These are phyloP conservation scores for Suillus luteus DNA, from an alignment of 768 basidiomycete genomes.

Conservation along the genomic window DNA sequence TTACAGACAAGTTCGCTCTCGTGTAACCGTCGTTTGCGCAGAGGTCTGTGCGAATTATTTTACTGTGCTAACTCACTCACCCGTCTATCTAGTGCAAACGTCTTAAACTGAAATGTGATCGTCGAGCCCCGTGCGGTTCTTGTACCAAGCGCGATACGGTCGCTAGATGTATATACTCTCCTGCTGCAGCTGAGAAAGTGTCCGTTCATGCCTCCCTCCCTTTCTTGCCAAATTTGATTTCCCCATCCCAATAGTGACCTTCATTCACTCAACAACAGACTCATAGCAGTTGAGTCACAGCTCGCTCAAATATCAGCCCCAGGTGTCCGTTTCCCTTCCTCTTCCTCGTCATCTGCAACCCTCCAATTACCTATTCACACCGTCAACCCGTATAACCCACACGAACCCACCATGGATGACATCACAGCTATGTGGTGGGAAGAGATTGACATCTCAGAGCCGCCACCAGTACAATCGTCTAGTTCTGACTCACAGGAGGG, in stretches of 20 bases:
- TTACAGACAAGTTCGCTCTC: conserved; percentile 66
- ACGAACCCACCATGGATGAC: conserved; percentile 47
- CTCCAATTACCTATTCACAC: conserved; percentile 37
- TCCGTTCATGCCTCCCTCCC: conserved; percentile 36
- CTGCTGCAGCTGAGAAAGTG: conserved; percentile 87
- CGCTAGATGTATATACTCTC: conserved; percentile 71
- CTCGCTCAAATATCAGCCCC: conserved; percentile 49
- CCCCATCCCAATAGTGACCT: conserved; percentile 53
- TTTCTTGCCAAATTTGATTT: background rate
- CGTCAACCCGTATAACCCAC: conserved; percentile 36
- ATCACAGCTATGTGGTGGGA: conserved; percentile 62
- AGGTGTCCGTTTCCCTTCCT: conserved; percentile 25
- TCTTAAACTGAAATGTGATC: conserved; percentile 83
- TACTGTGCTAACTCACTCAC: background rate
- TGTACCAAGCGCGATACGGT: conserved; percentile 81
- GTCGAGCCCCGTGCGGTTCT: conserved; percentile 73
- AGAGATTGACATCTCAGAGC: conserved; percentile 44
- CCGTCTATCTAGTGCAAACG: conserved; percentile 71
- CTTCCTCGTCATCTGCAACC: conserved; percentile 26
- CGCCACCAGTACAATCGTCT: conserved; percentile 20
- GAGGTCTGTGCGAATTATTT: conserved; percentile 50
- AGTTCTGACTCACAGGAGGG: conserved; percentile 15
- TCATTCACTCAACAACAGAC: conserved; percentile 80
- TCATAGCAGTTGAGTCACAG: conserved; percentile 67
- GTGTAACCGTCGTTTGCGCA: conserved; percentile 80